These are phyloP conservation scores for Aspergillus flavus DNA, from an alignment of 2,329 filamentous ascomycete genomes.

Conservation along the genomic window DNA sequence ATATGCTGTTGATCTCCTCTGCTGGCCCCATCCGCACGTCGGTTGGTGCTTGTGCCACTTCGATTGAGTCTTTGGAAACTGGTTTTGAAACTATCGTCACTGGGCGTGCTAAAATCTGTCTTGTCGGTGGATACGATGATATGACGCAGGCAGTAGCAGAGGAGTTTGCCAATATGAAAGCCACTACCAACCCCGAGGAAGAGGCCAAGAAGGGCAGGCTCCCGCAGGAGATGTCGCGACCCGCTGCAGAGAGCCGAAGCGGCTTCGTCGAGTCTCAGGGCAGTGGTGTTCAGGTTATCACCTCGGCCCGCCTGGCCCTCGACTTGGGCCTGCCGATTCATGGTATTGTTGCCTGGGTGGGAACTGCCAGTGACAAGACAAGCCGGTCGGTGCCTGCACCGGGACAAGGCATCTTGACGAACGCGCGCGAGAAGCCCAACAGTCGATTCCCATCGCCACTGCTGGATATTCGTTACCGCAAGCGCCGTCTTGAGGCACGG, in stretches of 20 bases:
- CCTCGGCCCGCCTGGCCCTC: constrained; percentile 91
- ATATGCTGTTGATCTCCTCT: constrained; percentile 96
- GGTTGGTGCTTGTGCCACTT: constrained; percentile 94
- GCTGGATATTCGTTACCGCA: constrained; percentile 95
- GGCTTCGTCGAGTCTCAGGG: constrained; percentile 99
- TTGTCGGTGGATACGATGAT: constrained; percentile 98
- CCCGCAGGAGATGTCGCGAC: constrained; percentile 95
- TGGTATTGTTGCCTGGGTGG: constrained; percentile 88
- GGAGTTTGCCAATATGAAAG: constrained; percentile 99
- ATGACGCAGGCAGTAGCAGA: constrained; percentile 99
- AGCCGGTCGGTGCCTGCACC: constrained; percentile 97
- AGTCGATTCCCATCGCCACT: constrained; percentile 88
- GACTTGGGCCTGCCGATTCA: constrained; percentile 99
- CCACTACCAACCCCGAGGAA: constrained; percentile 95
- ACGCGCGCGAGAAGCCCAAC: constrained; percentile 84
- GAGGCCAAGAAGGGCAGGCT: constrained; percentile 95
- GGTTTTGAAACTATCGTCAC: constrained; percentile 98
- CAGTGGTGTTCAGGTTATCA: constrained; percentile 96
- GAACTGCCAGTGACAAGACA: constrained; percentile 98
- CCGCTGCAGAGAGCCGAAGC: constrained; percentile 92
- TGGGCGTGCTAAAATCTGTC: constrained; percentile 94
- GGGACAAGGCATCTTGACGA: constrained; percentile 94
- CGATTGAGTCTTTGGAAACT: constrained; percentile 95
- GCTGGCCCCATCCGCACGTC: constrained; percentile 98
- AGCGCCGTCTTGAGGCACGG: constrained; percentile 89